Base-by-base conservation (phyloP, 2,329 filamentous ascomycete species). In the Botrytis pseudocinerea region DNA sequence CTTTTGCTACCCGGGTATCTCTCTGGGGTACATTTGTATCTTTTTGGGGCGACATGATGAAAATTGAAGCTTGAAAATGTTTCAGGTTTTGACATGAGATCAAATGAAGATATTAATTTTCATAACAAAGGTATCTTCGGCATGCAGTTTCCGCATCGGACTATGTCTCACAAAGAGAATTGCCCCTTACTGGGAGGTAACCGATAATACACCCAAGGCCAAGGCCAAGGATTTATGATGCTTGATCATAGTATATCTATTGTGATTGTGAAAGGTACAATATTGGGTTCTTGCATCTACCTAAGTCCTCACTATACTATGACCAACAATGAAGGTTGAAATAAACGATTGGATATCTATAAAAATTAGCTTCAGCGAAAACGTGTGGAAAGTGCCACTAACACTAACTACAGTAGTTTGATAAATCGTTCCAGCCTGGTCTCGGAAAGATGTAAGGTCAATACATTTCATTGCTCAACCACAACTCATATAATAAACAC, bases 101-200 rank as follows among this genome's bases (percentile, higher is more conserved):
- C 20, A 69, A 64, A 70, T 70, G 22, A 20, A 4, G 42, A 63
- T 48, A 22, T 38, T n/a, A 18, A 25, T 51, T 71, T 51, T 44
- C 42, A 65, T 20, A 64, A 71, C 59, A 71, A 71, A 71, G 69
- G 65, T 57, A 64, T 64, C 60, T 71, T 57, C 40, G 69, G 69
- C 69, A 65, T 65, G 69, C 46, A 64, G 25, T 65, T 40, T 51
- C 69, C 44, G 57, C 57, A 62, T 70, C 51, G 44, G 57, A 63
- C 20, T 38, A 38, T 70, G 32, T 70, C 69, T 62, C 51, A 70
- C 69, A 70, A 70, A 70, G 69, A 63, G n/a, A 62, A 57, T 25
- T 18, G 42, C 18, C 44, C 63, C 32, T 66, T 51, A 40, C 64
- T 66, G 25, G 9, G 54, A 46, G 63, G 9, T n/a, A 54, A 57